Conservation (phyloP, 202 grass and related monocot genomes). For the Saccharum hybrid region DNA sequence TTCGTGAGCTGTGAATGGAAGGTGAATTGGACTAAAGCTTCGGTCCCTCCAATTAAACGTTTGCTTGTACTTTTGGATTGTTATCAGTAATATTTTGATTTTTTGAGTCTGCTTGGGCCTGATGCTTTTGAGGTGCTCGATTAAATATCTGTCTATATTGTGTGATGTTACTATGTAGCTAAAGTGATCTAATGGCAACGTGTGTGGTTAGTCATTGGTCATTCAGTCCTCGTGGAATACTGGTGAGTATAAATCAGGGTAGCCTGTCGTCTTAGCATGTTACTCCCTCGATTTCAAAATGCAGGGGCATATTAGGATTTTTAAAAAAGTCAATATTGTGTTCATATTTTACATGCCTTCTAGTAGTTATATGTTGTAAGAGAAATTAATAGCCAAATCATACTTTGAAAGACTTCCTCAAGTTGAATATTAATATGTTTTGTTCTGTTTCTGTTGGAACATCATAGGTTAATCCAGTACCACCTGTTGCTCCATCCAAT, state of each 20-base stretch:
- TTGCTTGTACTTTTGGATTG: neutral
- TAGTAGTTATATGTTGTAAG: neutral
- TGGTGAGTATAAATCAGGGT: neutral
- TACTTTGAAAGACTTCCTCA: neutral
- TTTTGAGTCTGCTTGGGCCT: neutral
- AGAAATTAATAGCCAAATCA: neutral
- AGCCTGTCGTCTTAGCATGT: neutral
- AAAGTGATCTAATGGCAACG: neutral
- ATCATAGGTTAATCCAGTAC: constrained; percentile 49
- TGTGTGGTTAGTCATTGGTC: neutral
- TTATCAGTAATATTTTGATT: neutral
- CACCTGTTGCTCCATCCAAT: constrained; percentile 44
- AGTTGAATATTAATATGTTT: neutral
- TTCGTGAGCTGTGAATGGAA: neutral
- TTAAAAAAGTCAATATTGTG: neutral
- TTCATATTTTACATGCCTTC: neutral
- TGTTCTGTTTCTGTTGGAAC: neutral
- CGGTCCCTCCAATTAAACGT: neutral
- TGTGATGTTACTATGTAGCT: neutral
- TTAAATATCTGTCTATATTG: constrained; percentile 13
- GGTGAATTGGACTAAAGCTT: constrained; percentile 1
- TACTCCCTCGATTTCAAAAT: neutral
- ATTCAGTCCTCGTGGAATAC: constrained; percentile 9
- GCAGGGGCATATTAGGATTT: neutral
- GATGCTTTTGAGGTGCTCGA: constrained; percentile 14